Conservation (phyloP, 169 alveolate species). For the Eimeria mitis region DNA sequence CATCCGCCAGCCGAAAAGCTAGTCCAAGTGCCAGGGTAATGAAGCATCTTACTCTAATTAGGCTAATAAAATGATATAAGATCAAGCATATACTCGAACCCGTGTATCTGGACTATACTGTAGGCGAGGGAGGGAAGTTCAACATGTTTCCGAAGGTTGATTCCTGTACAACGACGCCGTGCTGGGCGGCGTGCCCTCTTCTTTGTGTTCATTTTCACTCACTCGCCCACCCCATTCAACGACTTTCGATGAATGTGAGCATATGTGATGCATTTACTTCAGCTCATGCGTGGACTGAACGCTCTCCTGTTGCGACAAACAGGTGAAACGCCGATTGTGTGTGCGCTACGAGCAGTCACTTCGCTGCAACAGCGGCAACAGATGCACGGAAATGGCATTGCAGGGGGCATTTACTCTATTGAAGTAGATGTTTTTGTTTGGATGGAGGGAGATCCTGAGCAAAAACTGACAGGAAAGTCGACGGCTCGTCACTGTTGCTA, state of each 20-base stretch:
- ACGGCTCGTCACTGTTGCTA: not conserved
- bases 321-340: not conserved
- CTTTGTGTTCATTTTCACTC: not conserved
- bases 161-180: not conserved
- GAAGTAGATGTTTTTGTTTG: not conserved
- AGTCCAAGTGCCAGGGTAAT: not conserved
- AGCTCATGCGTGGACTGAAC: not conserved
- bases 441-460: not conserved
- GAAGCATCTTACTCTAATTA: too few species aligned
- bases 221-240: not conserved
- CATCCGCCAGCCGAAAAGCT: not conserved
- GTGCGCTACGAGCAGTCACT: constrained; percentile 45
- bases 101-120: not conserved
- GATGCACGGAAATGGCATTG: not conserved
- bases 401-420: not conserved
- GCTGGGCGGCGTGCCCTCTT: not conserved
- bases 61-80: not conserved
- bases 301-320: not conserved
- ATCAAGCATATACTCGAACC: not conserved
- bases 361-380: not conserved
- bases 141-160: not conserved
- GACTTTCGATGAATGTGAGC: not conserved
- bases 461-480: not conserved
- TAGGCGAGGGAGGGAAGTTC: not conserved
- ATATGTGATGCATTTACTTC: not conserved